Evolutionary conservation across 2,329 filamentous ascomycete species (phyloP).

Genomic region (Hypoxylon sp.): DNA sequence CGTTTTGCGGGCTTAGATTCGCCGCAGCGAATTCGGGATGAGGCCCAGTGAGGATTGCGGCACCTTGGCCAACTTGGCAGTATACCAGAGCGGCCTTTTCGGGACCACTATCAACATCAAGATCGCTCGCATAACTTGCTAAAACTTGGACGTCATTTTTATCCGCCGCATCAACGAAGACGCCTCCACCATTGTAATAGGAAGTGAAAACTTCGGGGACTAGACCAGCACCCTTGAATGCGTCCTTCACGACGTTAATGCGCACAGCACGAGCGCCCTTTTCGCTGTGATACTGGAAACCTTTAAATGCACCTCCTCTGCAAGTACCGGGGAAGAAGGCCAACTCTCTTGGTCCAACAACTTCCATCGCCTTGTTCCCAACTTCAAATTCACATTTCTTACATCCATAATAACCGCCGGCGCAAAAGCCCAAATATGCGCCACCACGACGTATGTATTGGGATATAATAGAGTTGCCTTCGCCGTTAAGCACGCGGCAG

Average conservation of each 20-base stretch:
- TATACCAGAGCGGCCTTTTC: constrained; percentile 83
- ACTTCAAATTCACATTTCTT: constrained; percentile 90
- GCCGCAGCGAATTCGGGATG: constrained; percentile 93
- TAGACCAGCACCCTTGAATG: constrained; percentile 59
- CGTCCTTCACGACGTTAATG: constrained; percentile 69
- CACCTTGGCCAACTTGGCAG: constrained; percentile 82
- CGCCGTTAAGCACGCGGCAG: constrained; percentile 85
- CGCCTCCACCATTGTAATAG: constrained; percentile 95
- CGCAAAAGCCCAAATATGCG: constrained; percentile 89
- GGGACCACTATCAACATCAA: constrained; percentile 79
- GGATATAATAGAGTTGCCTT: constrained; percentile 83
- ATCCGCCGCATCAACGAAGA: constrained; percentile 80
- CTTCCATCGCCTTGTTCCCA: constrained; percentile 80
- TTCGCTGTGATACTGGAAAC: constrained; percentile 92
- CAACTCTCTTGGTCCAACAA: constrained; percentile 84
- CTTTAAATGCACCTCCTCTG: constrained; percentile 84
- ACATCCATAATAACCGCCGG: constrained; percentile 90
- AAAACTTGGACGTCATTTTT: constrained; percentile 79
- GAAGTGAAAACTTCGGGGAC: constrained; percentile 71
- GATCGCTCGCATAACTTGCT: constrained; percentile 77
- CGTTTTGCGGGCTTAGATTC: constrained; percentile 75
- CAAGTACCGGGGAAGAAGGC: constrained; percentile 88
- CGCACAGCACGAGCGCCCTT: constrained; percentile 78
- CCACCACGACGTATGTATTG: constrained; percentile 89
- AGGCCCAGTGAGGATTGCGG: constrained; percentile 81